A percentile compares a stretch with the other conserved stretches of the same genome.
phyloP scores from a whole-genome alignment of 2,329 filamentous ascomycete species.

The Colletotrichum euphorbiae region DNA sequence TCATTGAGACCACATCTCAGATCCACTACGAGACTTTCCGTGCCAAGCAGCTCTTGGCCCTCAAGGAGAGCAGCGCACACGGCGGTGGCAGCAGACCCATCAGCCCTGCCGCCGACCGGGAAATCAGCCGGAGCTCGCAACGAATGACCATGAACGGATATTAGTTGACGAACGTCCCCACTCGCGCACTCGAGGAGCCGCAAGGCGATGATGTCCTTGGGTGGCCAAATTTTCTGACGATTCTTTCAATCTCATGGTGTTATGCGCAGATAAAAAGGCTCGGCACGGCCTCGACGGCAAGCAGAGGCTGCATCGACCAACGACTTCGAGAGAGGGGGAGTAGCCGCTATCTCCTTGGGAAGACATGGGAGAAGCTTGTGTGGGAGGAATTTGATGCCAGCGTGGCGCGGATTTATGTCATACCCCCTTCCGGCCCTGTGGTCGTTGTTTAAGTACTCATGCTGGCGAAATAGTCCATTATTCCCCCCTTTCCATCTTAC shows the following conservation, averaged over 20 bases:
- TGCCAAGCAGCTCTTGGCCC: slow-evolving; percentile 95
- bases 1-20: slow-evolving; percentile 99
- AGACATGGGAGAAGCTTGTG: slow-evolving; percentile 22
- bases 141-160: slow-evolving; percentile 99
- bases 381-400: slow-evolving; percentile 25
- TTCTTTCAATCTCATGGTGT: slow-evolving; percentile 39
- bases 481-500: slow-evolving; percentile 49
- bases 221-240: slow-evolving; percentile 35
- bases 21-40: slow-evolving; percentile 99
- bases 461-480: slow-evolving; percentile 38
- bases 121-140: slow-evolving; percentile 96
- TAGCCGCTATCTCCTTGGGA: slow-evolving; percentile 12
- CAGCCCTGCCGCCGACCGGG: slow-evolving; percentile 92
- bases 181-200: slow-evolving; percentile 34
- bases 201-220: slow-evolving; percentile 36
- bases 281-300: slow-evolving; percentile 31
- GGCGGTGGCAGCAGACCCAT: slow-evolving; percentile 88
- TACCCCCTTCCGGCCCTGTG: slow-evolving; percentile 26
- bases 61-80: slow-evolving; percentile 97
- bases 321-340: slow-evolving; percentile 12
- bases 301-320: slow-evolving; percentile 28
- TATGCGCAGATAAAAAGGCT: slow-evolving; percentile 39
- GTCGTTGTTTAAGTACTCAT: slow-evolving; percentile 36
- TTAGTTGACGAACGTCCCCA: slow-evolving; percentile 60
- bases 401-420: slow-evolving; percentile 33